phyloP scores from a whole-genome alignment of 805 yeast genomes.

The Teunomyces cretensis region DNA sequence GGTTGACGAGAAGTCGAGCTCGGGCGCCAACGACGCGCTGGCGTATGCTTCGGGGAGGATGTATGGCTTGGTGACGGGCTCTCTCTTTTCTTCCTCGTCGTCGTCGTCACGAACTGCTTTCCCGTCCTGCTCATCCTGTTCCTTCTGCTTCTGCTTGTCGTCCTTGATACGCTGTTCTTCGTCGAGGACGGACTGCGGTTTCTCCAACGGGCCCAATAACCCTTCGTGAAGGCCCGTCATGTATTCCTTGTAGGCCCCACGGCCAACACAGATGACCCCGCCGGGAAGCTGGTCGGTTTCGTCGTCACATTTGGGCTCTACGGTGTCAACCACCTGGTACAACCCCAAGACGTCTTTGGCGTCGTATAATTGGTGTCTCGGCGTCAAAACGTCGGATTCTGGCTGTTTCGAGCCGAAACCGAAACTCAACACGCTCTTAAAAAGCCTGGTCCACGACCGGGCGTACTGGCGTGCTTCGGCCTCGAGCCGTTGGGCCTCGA shows the following conservation, averaged over 20 bases:
- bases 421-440: conserved; percentile 12
- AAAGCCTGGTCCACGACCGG: conserved; percentile 29
- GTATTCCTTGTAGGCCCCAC: conserved; percentile 96
- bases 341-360: conserved; percentile 58
- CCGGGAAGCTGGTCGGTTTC: conserved; percentile 56
- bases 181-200: conserved; percentile 32
- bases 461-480: conserved; percentile 11
- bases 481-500: conserved; percentile 7
- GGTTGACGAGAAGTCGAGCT: conserved; percentile 42
- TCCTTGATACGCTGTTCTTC: conserved; percentile 14
- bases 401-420: conserved; percentile 15
- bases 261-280: conserved; percentile 87
- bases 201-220: conserved; percentile 80
- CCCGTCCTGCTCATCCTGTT: conserved; percentile 14
- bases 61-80: conserved; percentile 62
- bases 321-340: conserved; percentile 33
- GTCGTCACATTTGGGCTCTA: conserved; percentile 47
- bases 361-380: conserved; percentile 36
- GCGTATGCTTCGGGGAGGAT: conserved; percentile 60
- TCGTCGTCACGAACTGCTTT: conserved; percentile 17
- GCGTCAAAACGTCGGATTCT: conserved; percentile 19
- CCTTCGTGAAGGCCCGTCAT: conserved; percentile 92
- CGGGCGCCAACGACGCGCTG: conserved; percentile 57
- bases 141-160: conserved; percentile 13
- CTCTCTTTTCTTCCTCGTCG: conserved; percentile 29